These are phyloP conservation scores for Nitzschia sp. DNA, from an alignment of 108 stramenopile genomes.

Conservation along the genomic window DNA sequence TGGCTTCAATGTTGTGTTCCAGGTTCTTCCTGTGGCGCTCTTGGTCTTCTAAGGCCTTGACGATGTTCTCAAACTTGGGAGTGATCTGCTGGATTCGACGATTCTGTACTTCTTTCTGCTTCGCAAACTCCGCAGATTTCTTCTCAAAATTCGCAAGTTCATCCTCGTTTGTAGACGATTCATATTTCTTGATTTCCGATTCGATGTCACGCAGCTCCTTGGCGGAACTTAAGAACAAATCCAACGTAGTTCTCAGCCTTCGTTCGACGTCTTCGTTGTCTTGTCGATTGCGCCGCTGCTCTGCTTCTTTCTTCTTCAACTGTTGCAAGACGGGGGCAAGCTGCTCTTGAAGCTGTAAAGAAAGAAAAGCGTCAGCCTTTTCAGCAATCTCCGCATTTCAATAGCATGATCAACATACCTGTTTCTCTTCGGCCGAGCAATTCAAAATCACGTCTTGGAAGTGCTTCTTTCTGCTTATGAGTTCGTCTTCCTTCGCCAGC, in stretches of 20 bases:
- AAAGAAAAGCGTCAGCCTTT: not conserved
- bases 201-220: slow-evolving; percentile 32
- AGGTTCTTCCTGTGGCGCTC: slow-evolving; percentile 66
- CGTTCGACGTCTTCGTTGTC: slow-evolving; percentile 46
- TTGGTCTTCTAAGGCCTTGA: slow-evolving; percentile 64
- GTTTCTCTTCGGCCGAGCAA: slow-evolving; percentile 42
- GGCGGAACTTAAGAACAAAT: slow-evolving; percentile 42
- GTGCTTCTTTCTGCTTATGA: slow-evolving; percentile 46
- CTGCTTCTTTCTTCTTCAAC: slow-evolving; percentile 44
- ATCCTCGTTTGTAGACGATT: slow-evolving; percentile 27
- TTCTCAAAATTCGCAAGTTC: slow-evolving; percentile 37
- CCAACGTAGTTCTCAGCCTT: slow-evolving; percentile 17
- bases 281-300: slow-evolving; percentile 26
- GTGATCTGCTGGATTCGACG: slow-evolving; percentile 50
- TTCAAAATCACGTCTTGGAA: slow-evolving; percentile 48
- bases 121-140: slow-evolving; percentile 26
- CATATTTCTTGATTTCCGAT: slow-evolving; percentile 38
- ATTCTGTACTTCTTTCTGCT: slow-evolving; percentile 43
- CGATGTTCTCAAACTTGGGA: slow-evolving; percentile 42
- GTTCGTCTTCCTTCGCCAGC: slow-evolving; percentile 60
- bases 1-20: slow-evolving; percentile 65
- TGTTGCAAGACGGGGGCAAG: slow-evolving; percentile 52
- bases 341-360: slow-evolving; percentile 44
- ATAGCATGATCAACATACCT: too few species aligned
- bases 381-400: too few species aligned